Evolutionary conservation across 192 early-diverging fungal genomes (phyloP).

Genomic region (Linnemannia zychae): DNA sequence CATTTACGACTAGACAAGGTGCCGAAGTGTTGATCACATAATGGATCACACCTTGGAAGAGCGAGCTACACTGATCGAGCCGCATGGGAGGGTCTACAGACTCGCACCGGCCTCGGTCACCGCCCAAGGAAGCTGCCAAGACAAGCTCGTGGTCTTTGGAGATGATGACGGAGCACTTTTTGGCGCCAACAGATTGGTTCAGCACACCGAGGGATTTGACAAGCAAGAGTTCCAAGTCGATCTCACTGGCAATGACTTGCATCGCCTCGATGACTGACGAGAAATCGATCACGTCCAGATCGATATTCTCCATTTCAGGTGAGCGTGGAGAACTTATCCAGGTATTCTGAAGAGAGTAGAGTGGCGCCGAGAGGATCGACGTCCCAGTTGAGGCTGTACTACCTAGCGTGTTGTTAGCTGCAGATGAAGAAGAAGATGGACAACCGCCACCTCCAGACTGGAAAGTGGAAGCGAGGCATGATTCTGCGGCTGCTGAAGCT

Average conservation of each 20-base stretch:
- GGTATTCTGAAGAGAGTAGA: slow-evolving; percentile 39
- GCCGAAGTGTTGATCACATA: slow-evolving; percentile 44
- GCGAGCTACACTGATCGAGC: slow-evolving; percentile 20
- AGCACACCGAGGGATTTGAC: slow-evolving; percentile 44
- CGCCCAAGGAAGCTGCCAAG: slow-evolving; percentile 29
- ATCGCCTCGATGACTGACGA: slow-evolving; percentile 55
- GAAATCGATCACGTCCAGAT: slow-evolving; percentile 51
- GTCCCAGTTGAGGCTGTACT: slow-evolving; percentile 9
- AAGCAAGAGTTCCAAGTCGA: slow-evolving; percentile 39
- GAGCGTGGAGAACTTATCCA: slow-evolving; percentile 37
- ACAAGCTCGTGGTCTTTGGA: slow-evolving; percentile 48
- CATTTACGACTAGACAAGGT: slow-evolving; percentile 35
- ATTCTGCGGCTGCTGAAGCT: slow-evolving; percentile 22
- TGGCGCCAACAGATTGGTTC: slow-evolving; percentile 45
- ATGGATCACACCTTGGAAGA: slow-evolving; percentile 53
- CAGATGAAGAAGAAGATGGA: background rate
- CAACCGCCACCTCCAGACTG: background rate
- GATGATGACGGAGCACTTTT: slow-evolving; percentile 42
- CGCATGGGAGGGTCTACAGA: slow-evolving; percentile 46
- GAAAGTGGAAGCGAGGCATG: slow-evolving; percentile 18
- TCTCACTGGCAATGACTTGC: slow-evolving; percentile 55
- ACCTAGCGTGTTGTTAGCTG: no score
- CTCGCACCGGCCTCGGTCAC: slow-evolving; percentile 35
- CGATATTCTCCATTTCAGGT: slow-evolving; percentile 34
- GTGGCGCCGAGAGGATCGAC: slow-evolving; percentile 21